Evolutionary conservation across 768 basidiomycete genomes (phyloP).

Genomic region (Pulveroboletus frians): DNA sequence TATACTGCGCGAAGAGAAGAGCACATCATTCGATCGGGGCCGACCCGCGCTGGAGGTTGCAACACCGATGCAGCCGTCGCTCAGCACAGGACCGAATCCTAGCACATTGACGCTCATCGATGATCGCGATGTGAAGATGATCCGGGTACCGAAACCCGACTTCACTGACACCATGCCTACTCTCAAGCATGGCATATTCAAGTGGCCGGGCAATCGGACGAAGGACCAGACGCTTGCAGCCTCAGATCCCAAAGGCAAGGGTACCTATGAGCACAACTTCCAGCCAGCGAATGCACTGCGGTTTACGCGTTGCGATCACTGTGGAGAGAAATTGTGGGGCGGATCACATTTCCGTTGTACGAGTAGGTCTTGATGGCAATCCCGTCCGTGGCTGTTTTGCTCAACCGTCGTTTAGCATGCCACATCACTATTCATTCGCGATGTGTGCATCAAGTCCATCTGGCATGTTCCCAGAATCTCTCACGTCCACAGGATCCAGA

Average conservation of each 20-base stretch:
- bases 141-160: conserved; percentile 27
- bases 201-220: conserved; percentile 62
- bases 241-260: conserved; percentile 38
- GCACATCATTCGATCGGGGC: conserved; percentile 27
- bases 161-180: conserved; percentile 43
- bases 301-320: conserved; percentile 91
- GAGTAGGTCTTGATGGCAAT: conserved; percentile 47
- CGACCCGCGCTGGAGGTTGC: conserved; percentile 11
- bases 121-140: conserved; percentile 26
- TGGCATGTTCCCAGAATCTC: conserved; percentile 57
- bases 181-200: conserved; percentile 57
- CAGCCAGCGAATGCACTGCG: conserved; percentile 84
- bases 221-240: conserved; percentile 37
- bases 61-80: conserved; percentile 8
- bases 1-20: conserved; percentile 21
- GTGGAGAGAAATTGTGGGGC: conserved; percentile 98
- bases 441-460: conserved; percentile 65
- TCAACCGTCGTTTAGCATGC: conserved; percentile 51
- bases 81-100: conserved; percentile 13
- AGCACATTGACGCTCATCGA: conserved; percentile 23
- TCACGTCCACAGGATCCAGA: conserved; percentile 29
- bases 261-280: conserved; percentile 71
- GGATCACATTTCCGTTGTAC: conserved; percentile 91
- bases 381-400: not conserved
- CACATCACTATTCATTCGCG: conserved; percentile 83